These are phyloP conservation scores for Mycena albidolilacea DNA, from an alignment of 768 basidiomycete genomes.

Conservation along the genomic window DNA sequence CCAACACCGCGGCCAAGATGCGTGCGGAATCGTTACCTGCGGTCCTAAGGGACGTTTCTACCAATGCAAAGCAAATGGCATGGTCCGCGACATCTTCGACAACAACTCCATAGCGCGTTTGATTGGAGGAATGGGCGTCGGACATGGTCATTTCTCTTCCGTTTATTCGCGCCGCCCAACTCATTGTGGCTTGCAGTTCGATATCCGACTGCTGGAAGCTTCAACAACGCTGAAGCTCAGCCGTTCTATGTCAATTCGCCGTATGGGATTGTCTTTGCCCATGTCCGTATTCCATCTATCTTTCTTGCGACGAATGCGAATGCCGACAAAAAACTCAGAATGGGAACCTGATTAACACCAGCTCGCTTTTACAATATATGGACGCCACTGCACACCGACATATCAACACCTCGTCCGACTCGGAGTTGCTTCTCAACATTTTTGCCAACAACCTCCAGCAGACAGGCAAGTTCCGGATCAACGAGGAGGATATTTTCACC, in stretches of 20 bases:
- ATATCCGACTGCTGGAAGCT: constrained; percentile 98
- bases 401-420: constrained; percentile 99
- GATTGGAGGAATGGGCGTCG: constrained; percentile 96
- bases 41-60: constrained; percentile 95
- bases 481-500: constrained; percentile 98
- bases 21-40: constrained; percentile 97
- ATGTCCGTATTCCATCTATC: constrained; percentile 64
- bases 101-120: constrained; percentile 80
- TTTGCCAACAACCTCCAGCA: constrained; percentile 98
- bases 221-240: constrained; percentile 96
- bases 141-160: constrained; percentile 79
- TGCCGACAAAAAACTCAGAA: constrained; percentile 69
- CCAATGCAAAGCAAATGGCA: constrained; percentile 99
- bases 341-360: constrained; percentile 97
- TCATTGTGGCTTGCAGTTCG: constrained; percentile 70
- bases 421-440: constrained; percentile 96
- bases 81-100: constrained; percentile 99
- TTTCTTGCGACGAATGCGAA: constrained; percentile 12
- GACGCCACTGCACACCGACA: constrained; percentile 97
- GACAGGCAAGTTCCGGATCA: constrained; percentile 99
- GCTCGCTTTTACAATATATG: constrained; percentile 89
- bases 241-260: constrained; percentile 99
- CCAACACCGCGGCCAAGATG: constrained; percentile 98
- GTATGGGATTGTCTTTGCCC: constrained; percentile 97
- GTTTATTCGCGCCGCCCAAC: constrained; percentile 26